Percentiles rank a stretch among this genome's conserved stretches.
phyloP scores from a whole-genome alignment of 352 stramenopile species.

The Albugo candida region DNA sequence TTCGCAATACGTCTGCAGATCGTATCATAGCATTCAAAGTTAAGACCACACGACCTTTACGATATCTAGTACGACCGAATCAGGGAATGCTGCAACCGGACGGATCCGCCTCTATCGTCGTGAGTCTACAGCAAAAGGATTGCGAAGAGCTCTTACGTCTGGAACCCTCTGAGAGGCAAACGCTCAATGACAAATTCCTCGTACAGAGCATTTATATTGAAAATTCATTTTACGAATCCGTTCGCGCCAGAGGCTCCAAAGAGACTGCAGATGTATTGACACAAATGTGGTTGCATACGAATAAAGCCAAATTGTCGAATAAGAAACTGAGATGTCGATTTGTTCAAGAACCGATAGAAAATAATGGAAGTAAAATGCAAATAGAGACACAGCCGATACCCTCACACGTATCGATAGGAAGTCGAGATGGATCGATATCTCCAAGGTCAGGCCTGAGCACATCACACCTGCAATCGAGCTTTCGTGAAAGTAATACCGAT shows the following conservation, averaged over 20 bases:
- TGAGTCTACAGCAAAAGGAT: conserved; percentile 79
- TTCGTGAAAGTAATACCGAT: too few relatives aligned
- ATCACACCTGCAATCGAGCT: too few relatives aligned
- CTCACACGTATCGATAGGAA: too few relatives aligned
- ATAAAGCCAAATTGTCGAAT: conserved; percentile 65
- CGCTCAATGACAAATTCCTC: conserved; percentile 81
- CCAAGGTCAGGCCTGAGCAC: too few relatives aligned
- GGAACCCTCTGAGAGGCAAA: conserved; percentile 48
- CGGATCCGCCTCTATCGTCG: conserved; percentile 55
- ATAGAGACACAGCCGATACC: too few relatives aligned
- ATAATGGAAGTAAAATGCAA: too few relatives aligned
- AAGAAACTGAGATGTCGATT: conserved; percentile 81
- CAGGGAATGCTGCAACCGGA: conserved; percentile 67
- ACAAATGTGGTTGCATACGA: conserved; percentile 63
- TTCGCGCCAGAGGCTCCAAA: conserved; percentile 75
- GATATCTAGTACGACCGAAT: conserved; percentile 80
- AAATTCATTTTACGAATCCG: conserved; percentile 65
- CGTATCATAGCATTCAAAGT: conserved; percentile 80
- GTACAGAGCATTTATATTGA: conserved; percentile 76
- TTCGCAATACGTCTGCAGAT: conserved; percentile 60
- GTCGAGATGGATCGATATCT: too few relatives aligned
- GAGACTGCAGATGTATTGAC: conserved; percentile 77
- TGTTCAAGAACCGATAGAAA: conserved; percentile 17
- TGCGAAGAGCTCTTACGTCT: conserved; percentile 61
- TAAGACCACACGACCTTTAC: conserved; percentile 72